These are phyloP conservation scores for Cardiospermum halicacabum DNA, from an alignment of 345 rosid species.

Conservation along the genomic window DNA sequence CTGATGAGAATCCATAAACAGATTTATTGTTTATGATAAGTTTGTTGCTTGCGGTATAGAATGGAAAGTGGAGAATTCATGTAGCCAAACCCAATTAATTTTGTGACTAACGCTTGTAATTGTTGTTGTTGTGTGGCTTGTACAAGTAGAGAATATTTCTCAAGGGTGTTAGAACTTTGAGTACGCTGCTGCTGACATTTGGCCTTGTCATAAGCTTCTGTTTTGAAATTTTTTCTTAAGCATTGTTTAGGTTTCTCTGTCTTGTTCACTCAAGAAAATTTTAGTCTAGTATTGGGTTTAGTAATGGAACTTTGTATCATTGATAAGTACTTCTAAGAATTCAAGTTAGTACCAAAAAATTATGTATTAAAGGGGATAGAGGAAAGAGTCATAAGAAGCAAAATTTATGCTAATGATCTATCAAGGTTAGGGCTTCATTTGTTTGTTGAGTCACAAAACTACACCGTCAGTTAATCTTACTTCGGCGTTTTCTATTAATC, in stretches of 20 bases:
- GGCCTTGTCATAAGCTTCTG: background rate
- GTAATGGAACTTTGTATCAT: background rate
- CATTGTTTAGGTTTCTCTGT: background rate
- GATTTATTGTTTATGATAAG: background rate
- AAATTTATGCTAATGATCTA: background rate
- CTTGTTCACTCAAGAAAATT: background rate
- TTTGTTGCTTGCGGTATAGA: background rate
- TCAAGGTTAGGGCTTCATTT: background rate
- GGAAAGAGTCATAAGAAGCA: background rate
- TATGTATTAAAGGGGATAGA: background rate
- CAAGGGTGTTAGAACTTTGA: background rate
- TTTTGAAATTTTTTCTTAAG: slow-evolving; percentile 1
- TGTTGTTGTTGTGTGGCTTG: no score
- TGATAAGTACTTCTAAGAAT: background rate
- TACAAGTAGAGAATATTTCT: no score
- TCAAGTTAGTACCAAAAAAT: background rate
- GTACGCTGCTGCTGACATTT: background rate
- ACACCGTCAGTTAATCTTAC: background rate
- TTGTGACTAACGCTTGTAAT: no score
- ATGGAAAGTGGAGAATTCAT: slow-evolving; percentile 10
- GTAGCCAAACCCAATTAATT: no score
- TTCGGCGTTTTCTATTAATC: background rate
- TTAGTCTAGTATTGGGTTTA: background rate
- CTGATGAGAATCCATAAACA: background rate
- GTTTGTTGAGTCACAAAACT: background rate